phyloP scores from a whole-genome alignment of 306 rosid species.

The Acacia confusa region DNA sequence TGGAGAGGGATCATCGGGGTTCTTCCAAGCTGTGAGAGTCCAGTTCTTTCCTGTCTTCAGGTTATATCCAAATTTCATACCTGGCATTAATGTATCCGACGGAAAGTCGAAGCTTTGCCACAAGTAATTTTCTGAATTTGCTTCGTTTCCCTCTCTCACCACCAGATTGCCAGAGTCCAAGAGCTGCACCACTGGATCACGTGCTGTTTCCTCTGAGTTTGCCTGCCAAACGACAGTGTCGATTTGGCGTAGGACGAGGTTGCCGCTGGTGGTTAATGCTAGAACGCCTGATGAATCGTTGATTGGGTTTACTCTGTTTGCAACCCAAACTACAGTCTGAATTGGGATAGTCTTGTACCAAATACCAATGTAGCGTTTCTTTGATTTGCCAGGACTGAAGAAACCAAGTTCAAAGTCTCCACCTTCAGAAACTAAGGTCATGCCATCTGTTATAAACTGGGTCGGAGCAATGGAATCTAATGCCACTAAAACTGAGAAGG shows the following conservation, averaged over 20 bases:
- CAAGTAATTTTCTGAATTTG: not conserved
- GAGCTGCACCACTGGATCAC: constrained; percentile 30
- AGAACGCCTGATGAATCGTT: constrained; percentile 29
- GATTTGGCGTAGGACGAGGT: constrained; percentile 34
- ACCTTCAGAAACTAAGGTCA: constrained; percentile 35
- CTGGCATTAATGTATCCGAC: constrained; percentile 43
- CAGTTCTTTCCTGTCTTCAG: constrained; percentile 31
- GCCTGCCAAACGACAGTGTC: constrained; percentile 27
- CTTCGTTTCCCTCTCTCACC: not conserved
- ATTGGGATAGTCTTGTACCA: constrained; percentile 43
- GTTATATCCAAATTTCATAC: constrained; percentile 50
- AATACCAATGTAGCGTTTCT: constrained; percentile 47
- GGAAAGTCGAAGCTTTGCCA: constrained; percentile 61
- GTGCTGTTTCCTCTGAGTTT: not conserved
- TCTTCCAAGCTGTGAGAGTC: constrained; percentile 43
- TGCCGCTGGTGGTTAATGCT: constrained; percentile 15
- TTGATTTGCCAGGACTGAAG: constrained; percentile 48
- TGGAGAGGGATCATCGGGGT: constrained; percentile 39
- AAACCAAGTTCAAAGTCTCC: constrained; percentile 48
- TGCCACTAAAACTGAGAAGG: not conserved
- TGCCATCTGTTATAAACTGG: constrained; percentile 34
- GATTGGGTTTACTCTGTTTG: constrained; percentile 46
- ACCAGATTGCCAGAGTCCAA: constrained; percentile 38
- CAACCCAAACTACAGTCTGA: constrained; percentile 52
- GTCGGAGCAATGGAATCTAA: constrained; percentile 28